Conservation (phyloP, 2,329 filamentous ascomycete genomes). For the Claviceps purpurea region DNA sequence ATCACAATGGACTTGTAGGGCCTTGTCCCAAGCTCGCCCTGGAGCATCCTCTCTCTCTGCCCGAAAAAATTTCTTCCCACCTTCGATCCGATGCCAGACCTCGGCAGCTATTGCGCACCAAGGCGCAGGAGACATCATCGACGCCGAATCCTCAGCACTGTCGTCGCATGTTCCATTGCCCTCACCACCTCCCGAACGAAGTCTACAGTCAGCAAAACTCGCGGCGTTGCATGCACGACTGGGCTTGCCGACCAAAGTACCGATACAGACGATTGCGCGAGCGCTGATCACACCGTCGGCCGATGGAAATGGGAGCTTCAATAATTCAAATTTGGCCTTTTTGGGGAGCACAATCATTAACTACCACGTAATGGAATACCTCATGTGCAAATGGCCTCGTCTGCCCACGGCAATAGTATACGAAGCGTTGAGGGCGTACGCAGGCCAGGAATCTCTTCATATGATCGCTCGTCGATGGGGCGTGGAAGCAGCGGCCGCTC, state of each 20-base stretch:
- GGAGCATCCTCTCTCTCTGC: slow-evolving; percentile 11
- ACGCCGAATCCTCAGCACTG: slow-evolving; percentile 9
- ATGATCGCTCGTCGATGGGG: slow-evolving; percentile 78
- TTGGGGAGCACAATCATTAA: slow-evolving; percentile 73
- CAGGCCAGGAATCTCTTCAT: slow-evolving; percentile 60
- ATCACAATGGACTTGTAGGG: slow-evolving; percentile 25
- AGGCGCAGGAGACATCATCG: slow-evolving; percentile 9
- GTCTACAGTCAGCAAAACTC: slow-evolving; percentile 70
- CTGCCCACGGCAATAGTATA: slow-evolving; percentile 81
- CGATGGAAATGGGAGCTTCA: slow-evolving; percentile 66
- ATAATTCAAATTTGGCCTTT: slow-evolving; percentile 73
- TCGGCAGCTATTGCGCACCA: slow-evolving; percentile 15
- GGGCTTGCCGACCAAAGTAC: slow-evolving; percentile 66
- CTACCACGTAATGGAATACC: slow-evolving; percentile 79
- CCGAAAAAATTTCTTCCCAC: slow-evolving; percentile 14
- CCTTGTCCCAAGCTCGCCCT: slow-evolving; percentile 24
- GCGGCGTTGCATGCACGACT: slow-evolving; percentile 85
- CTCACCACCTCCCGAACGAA: slow-evolving; percentile 56
- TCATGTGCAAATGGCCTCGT: slow-evolving; percentile 80
- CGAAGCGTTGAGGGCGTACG: slow-evolving; percentile 72
- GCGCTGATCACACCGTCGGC: slow-evolving; percentile 77
- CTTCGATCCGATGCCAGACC: slow-evolving; percentile 19
- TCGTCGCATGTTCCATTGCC: slow-evolving; percentile 34
- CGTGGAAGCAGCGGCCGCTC: slow-evolving; percentile 73
- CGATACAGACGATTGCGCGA: slow-evolving; percentile 73